phyloP scores from a whole-genome alignment of 78 protist genomes.

The Isochrysis galbana region DNA sequence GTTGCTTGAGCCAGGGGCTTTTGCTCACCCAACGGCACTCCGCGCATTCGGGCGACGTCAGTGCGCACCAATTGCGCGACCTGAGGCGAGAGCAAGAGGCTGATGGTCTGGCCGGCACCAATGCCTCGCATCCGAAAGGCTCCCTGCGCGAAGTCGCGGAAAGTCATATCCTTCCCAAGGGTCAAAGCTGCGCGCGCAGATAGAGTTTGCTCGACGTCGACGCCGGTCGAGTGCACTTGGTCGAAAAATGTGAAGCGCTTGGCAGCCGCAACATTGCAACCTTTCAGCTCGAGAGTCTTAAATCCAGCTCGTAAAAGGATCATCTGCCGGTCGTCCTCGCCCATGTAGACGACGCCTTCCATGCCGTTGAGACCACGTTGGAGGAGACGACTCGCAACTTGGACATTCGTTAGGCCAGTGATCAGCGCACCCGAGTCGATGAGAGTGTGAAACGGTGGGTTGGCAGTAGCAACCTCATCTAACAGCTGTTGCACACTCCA shows the following conservation, averaged over 20 bases:
- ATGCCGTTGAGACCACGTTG: constrained; percentile 27
- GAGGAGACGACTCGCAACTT: constrained; percentile 46
- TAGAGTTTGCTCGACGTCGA: constrained; percentile 75
- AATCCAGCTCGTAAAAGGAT: constrained; percentile 44
- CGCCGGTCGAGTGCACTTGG: constrained; percentile 84
- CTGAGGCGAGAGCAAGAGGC: constrained; percentile 63
- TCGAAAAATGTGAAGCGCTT: constrained; percentile 78
- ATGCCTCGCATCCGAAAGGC: constrained; percentile 83
- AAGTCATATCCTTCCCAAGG: constrained; percentile 84
- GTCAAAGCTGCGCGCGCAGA: constrained; percentile 75
- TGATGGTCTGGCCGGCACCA: constrained; percentile 70
- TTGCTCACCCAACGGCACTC: neutral
- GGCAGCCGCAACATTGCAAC: constrained; percentile 57
- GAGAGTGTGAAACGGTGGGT: constrained; percentile 59
- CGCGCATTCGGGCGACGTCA: neutral
- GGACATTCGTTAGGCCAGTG: constrained; percentile 64
- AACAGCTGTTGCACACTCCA: constrained; percentile 58
- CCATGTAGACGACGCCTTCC: constrained; percentile 66
- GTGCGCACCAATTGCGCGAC: constrained; percentile 11
- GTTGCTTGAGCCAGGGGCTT: neutral
- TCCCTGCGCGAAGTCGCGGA: constrained; percentile 83
- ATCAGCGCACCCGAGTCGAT: constrained; percentile 71
- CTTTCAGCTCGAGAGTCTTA: constrained; percentile 45
- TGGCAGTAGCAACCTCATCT: constrained; percentile 16
- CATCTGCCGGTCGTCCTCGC: constrained; percentile 61